Conservation (phyloP, 345 rosid genomes). For the Anacardium occidentale region DNA sequence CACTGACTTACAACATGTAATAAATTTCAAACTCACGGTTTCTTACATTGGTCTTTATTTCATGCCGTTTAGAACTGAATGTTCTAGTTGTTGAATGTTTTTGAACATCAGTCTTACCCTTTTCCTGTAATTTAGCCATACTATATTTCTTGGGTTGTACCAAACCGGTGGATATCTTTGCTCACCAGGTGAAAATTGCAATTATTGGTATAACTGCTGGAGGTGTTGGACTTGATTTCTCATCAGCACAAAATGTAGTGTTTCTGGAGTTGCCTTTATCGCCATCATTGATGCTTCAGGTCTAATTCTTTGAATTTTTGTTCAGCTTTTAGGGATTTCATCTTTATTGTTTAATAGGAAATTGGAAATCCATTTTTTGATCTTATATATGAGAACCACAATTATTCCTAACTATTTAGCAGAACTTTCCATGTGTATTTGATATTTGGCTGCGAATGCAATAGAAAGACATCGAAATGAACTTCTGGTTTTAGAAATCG, state of each 20-base stretch:
- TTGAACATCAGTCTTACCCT: background rate
- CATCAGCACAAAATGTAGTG: slow-evolving; percentile 84
- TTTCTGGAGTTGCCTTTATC: slow-evolving; percentile 90
- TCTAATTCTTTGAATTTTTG: slow-evolving; percentile 19
- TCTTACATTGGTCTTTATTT: background rate
- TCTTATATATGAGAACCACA: background rate
- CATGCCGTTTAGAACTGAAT: background rate
- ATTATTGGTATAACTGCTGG: slow-evolving; percentile 91
- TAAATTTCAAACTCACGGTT: background rate
- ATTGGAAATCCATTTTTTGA: background rate
- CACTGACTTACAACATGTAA: background rate
- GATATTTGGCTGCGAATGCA: background rate
- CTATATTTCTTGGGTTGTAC: background rate
- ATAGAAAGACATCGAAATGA: background rate
- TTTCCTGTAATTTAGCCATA: background rate
- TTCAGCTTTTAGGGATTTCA: background rate
- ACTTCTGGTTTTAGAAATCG: background rate
- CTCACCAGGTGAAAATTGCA: slow-evolving; percentile 72
- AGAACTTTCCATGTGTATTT: background rate
- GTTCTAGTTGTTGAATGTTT: background rate
- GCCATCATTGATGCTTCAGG: slow-evolving; percentile 93
- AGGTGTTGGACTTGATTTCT: slow-evolving; percentile 93
- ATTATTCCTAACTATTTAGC: background rate
- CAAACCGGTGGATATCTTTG: background rate
- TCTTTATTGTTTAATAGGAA: background rate